A percentile compares a stretch with the other conserved stretches of the same genome.
Conservation (phyloP, 192 early-diverging fungal species). For the Endogone sp. region DNA sequence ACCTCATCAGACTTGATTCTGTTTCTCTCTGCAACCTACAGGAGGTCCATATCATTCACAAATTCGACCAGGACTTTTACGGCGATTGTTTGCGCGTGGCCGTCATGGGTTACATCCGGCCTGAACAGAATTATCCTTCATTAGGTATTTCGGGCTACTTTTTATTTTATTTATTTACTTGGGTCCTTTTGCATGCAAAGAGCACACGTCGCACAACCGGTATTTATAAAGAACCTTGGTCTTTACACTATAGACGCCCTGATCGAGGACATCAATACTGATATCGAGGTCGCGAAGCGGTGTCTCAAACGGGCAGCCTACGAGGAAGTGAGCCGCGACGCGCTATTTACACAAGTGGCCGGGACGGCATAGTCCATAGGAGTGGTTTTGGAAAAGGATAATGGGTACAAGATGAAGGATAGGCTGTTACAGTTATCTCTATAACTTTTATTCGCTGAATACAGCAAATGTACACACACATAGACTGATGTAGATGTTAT, state of each 20-base stretch:
- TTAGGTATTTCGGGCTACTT: constrained; percentile 53
- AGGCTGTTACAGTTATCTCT: too few species aligned
- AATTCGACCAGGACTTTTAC: constrained; percentile 90
- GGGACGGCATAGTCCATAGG: too few species aligned
- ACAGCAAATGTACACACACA: too few species aligned
- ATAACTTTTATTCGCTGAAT: too few species aligned
- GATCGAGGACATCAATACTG: constrained; percentile 89
- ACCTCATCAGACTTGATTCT: too few species aligned
- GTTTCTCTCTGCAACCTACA: constrained; percentile 5
- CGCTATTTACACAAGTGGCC: too few species aligned
- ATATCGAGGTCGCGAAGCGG: constrained; percentile 75
- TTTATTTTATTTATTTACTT: neutral
- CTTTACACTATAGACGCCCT: constrained; percentile 61
- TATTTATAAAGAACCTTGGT: neutral
- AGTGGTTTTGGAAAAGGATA: too few species aligned
- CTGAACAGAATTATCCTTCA: constrained; percentile 84
- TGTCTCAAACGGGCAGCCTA: constrained; percentile 62
- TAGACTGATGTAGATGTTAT: too few species aligned
- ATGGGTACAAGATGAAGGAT: too few species aligned
- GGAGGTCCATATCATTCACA: constrained; percentile 96
- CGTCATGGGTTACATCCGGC: constrained; percentile 84
- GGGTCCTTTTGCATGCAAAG: constrained; percentile 1
- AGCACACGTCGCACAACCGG: neutral
- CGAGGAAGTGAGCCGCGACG: constrained; percentile 32
- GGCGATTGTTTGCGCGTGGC: constrained; percentile 75